Evolutionary conservation across 805 yeast species (phyloP).

Genomic region (Brettanomyces sp.): DNA sequence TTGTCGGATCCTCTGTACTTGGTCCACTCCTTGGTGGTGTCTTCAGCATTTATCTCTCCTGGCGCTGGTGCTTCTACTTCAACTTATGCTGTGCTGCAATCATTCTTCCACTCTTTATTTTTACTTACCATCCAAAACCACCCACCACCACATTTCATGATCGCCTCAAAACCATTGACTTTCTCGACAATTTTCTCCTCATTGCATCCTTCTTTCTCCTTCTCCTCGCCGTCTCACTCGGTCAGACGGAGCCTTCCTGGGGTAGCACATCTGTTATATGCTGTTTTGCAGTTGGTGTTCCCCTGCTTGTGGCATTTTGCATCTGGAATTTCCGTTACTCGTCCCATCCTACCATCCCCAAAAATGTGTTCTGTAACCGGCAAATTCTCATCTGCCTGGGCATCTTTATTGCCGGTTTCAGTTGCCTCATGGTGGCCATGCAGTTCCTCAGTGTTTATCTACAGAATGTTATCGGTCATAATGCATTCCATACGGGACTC

Average conservation of each 20-base stretch:
- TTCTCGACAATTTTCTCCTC: constrained; percentile 36
- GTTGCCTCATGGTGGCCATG: constrained; percentile 2
- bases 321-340: constrained; percentile 34
- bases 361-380: constrained; percentile 19
- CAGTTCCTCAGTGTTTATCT: constrained; percentile 37
- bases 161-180: constrained; percentile 39
- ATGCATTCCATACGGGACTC: constrained; percentile 37
- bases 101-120: constrained; percentile 29
- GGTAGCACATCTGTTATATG: constrained; percentile 40
- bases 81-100: constrained; percentile 57
- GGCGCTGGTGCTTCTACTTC: constrained; percentile 72
- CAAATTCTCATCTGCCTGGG: neutral
- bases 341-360: constrained; percentile 36
- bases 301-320: constrained; percentile 25
- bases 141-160: constrained; percentile 28
- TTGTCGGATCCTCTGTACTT: constrained; percentile 39
- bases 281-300: constrained; percentile 38
- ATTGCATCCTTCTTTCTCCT: constrained; percentile 35
- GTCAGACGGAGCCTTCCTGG: constrained; percentile 47
- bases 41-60: constrained; percentile 41
- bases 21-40: constrained; percentile 68
- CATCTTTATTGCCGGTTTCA: neutral
- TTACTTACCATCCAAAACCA: constrained; percentile 39
- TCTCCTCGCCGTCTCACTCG: constrained; percentile 45
- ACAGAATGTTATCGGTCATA: constrained; percentile 34